These are phyloP conservation scores for Terana coerulea DNA, from an alignment of 768 basidiomycete genomes.

Conservation along the genomic window DNA sequence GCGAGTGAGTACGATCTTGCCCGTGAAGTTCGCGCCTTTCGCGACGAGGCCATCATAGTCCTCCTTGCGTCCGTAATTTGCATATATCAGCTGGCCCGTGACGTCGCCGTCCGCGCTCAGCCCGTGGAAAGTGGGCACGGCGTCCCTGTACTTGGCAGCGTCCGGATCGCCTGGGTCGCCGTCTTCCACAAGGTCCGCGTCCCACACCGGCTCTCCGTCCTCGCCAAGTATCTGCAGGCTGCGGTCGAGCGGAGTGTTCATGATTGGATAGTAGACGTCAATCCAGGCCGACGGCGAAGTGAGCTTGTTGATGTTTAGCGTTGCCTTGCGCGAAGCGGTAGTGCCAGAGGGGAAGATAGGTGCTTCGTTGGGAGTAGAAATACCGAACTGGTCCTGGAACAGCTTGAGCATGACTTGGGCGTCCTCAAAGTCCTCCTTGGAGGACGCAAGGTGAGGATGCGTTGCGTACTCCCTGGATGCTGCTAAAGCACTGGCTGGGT, in stretches of 20 bases:
- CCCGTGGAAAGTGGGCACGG: constrained; percentile 81
- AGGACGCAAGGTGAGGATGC: constrained; percentile 73
- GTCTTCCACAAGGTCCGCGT: constrained; percentile 69
- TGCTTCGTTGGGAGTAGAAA: constrained; percentile 34
- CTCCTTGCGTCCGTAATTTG: constrained; percentile 71
- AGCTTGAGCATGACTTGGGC: constrained; percentile 63
- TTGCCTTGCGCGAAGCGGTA: constrained; percentile 60
- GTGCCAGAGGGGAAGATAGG: constrained; percentile 77
- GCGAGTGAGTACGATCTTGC: constrained; percentile 74
- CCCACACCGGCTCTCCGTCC: constrained; percentile 54
- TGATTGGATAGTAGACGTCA: constrained; percentile 82
- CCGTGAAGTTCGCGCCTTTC: constrained; percentile 68
- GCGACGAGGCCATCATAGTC: constrained; percentile 67
- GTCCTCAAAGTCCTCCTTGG: constrained; percentile 47
- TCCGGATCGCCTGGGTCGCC: constrained; percentile 74
- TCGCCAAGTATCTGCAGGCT: constrained; percentile 61
- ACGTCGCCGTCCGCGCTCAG: constrained; percentile 74
- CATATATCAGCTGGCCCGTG: constrained; percentile 68
- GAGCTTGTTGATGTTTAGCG: constrained; percentile 41
- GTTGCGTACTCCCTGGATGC: constrained; percentile 58
- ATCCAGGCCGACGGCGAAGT: constrained; percentile 67
- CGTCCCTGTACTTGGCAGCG: constrained; percentile 60
- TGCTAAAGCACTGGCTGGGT: constrained; percentile 50
- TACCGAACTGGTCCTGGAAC: constrained; percentile 64
- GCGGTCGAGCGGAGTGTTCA: constrained; percentile 73